Evolutionary conservation across 2,329 filamentous ascomycete genomes (phyloP), one percentile per base, ranked within the genome.

Genomic region (Graphiopsis chlorocephala): DNA sequence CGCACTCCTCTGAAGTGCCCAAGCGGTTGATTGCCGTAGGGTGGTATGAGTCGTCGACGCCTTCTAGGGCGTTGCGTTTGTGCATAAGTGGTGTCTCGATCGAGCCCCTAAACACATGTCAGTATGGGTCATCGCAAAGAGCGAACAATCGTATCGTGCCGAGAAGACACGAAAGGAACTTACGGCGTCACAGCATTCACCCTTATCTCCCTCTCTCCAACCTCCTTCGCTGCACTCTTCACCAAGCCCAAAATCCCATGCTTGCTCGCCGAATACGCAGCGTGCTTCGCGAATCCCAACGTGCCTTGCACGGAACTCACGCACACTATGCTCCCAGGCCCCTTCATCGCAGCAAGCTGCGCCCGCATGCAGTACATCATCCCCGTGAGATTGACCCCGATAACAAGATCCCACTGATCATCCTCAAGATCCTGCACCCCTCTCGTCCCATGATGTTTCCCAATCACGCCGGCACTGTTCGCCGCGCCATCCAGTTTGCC

Each of bases 301-400:
- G 81, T 61, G 0, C 82, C 82, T 86, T 88, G 62, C 5, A 72
- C 66, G n/a, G 69, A 71, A 35, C 69, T 71, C 29, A 72, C 70
- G 55, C 69, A 71, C 17, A 88, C 86, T 70, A 88, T 86, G 65
- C 84, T 85, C 8, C 84, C 84, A 1, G 82, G 80, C 6, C 79
- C 73, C 15, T 68, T 68, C 63, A 85, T 80, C 25, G 78, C 76
- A 15, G 72, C 75, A 15, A 86, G 65, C 69, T 86, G 71, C n/a
- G 81, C 80, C 17, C 82, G 74, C 65, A 86, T 66, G 65, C 82
- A 84, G 58, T 83, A 80, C 73, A 85, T 82, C 29, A 82, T 72
- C 5, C 84, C 73, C n/a, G 72, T 75, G 5, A 74, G 53, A 65
- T 76, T 77, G 31, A 76, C 71, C 2, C 71, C 72, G 52, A 79